phyloP scores from a whole-genome alignment of 345 rosid species.

The Acer campestre region DNA sequence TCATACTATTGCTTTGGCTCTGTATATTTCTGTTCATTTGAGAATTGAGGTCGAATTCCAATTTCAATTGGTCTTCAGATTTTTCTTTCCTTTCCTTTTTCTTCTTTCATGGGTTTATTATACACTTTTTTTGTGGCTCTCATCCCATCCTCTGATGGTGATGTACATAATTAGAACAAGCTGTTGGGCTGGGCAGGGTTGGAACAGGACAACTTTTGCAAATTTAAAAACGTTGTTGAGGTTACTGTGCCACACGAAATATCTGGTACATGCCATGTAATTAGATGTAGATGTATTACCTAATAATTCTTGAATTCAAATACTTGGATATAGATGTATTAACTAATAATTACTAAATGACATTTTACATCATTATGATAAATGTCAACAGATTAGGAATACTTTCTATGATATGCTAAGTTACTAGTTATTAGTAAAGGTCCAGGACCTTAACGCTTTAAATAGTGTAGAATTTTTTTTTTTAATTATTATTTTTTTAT shows the following conservation, averaged over 20 bases:
- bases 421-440: not conserved
- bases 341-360: not conserved
- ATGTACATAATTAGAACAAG: not conserved
- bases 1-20: not conserved
- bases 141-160: not conserved
- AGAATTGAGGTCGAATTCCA: not conserved
- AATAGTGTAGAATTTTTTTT: not conserved
- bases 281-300: not conserved
- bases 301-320: not conserved
- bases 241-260: not conserved
- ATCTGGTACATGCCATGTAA: not conserved
- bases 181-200: not conserved
- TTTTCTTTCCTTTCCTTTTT: not conserved
- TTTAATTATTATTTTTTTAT: too few species aligned
- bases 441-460: not conserved
- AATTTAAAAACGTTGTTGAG: constrained; percentile 4
- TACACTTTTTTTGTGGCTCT: not conserved
- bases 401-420: not conserved
- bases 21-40: not conserved
- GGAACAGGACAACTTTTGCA: not conserved
- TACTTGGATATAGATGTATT: not conserved
- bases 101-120: not conserved
- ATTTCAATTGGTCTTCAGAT: not conserved
- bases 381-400: not conserved
- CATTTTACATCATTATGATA: not conserved